These are phyloP conservation scores for Thalassiosira mediterranea DNA, from an alignment of 352 stramenopile species.

Conservation along the genomic window DNA sequence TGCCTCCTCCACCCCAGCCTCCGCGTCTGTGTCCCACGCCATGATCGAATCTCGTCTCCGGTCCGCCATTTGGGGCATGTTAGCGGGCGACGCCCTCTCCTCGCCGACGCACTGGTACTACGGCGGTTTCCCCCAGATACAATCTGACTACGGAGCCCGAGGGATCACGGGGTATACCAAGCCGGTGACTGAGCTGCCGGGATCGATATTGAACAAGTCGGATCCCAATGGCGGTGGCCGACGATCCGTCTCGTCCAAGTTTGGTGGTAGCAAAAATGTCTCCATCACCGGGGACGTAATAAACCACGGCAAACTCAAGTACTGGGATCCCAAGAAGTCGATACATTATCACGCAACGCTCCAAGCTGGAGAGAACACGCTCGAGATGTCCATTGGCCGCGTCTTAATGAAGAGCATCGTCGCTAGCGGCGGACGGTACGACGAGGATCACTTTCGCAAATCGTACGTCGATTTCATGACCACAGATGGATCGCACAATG, in stretches of 20 bases:
- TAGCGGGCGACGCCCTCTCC: conserved; percentile 82
- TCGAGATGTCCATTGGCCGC: conserved; percentile 80
- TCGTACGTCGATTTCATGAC: conserved; percentile 86
- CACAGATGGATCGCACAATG: conserved; percentile 84
- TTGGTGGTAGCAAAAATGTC: conserved; percentile 34
- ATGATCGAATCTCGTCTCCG: conserved; percentile 51
- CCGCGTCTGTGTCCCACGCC: no score
- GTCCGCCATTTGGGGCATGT: conserved; percentile 65
- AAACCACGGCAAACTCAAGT: conserved; percentile 85
- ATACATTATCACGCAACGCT: conserved; percentile 86
- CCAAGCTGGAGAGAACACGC: conserved; percentile 82
- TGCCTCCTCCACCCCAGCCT: no score
- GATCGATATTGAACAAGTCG: conserved; percentile 85
- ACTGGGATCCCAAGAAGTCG: conserved; percentile 76
- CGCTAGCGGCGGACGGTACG: conserved; percentile 40
- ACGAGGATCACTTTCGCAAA: conserved; percentile 70
- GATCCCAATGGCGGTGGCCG: conserved; percentile 85
- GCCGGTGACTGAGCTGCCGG: conserved; percentile 69
- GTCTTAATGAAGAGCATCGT: conserved; percentile 76
- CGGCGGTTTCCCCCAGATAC: conserved; percentile 77
- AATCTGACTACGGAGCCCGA: conserved; percentile 71
- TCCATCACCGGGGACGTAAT: conserved; percentile 86
- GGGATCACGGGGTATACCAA: conserved; percentile 78
- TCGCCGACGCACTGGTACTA: conserved; percentile 87
- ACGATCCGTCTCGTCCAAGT: conserved; percentile 50